Conservation (phyloP, 495 filamentous ascomycete genomes). For the Penicillium soppii region DNA sequence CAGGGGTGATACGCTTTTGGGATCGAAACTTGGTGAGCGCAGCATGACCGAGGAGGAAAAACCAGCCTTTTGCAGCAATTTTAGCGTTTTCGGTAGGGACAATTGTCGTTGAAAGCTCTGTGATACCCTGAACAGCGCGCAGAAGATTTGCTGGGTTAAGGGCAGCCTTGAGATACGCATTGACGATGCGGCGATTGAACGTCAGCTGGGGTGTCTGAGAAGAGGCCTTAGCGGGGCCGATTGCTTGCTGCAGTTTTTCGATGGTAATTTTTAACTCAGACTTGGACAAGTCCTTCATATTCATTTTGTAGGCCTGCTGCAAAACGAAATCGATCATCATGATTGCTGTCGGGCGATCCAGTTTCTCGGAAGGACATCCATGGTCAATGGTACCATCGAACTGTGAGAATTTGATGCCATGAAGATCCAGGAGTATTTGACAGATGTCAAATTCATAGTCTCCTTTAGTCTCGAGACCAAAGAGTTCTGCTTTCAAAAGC, state of each 20-base stretch:
- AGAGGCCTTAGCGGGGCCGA: constrained; percentile 63
- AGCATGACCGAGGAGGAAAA: constrained; percentile 85
- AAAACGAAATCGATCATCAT: constrained; percentile 81
- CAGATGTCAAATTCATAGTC: constrained; percentile 76
- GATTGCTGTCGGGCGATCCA: constrained; percentile 73
- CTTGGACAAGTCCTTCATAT: constrained; percentile 88
- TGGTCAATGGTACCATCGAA: constrained; percentile 71
- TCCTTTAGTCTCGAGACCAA: constrained; percentile 59
- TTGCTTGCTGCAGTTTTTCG: constrained; percentile 81
- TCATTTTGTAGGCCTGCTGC: constrained; percentile 74
- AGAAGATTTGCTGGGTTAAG: constrained; percentile 82
- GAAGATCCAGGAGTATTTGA: constrained; percentile 85
- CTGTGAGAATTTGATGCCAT: constrained; percentile 76
- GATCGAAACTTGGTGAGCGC: constrained; percentile 84
- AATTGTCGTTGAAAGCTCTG: constrained; percentile 55
- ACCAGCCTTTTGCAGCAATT: constrained; percentile 85
- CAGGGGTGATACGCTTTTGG: constrained; percentile 73
- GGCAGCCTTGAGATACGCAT: constrained; percentile 71
- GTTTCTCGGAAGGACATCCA: constrained; percentile 67
- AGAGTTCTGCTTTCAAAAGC: constrained; percentile 78
- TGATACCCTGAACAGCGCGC: constrained; percentile 71
- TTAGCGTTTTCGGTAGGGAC: constrained; percentile 51
- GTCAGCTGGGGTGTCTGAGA: constrained; percentile 65
- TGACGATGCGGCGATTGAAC: constrained; percentile 74
- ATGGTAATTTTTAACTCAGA: constrained; percentile 83